A percentile compares a stretch with the other conserved stretches of the same genome.
These are phyloP conservation scores for Pleoardoris graminearum DNA, from an alignment of 2,329 filamentous ascomycete species.

Conservation along the genomic window DNA sequence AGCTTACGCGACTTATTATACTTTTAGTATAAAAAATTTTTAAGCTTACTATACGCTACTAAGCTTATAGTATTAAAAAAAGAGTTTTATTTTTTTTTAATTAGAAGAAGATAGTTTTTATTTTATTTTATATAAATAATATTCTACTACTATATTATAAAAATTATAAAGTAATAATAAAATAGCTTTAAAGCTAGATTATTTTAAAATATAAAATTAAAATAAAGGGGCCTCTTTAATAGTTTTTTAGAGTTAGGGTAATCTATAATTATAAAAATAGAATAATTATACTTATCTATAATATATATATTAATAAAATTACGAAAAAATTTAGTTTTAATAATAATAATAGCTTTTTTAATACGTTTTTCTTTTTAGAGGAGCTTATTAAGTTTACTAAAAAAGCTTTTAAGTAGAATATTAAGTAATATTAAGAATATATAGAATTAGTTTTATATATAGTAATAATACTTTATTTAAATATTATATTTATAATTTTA, in stretches of 20 bases:
- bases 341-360: too few species aligned
- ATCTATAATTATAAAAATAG: too few species aligned
- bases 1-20: too few species aligned
- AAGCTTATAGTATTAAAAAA: too few species aligned
- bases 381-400: too few species aligned
- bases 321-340: too few species aligned
- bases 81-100: too few species aligned
- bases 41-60: too few species aligned
- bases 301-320: too few species aligned
- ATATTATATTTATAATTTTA: not conserved
- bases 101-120: not conserved
- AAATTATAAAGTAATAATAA: not conserved
- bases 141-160: not conserved
- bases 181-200: not conserved
- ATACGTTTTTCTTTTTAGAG: too few species aligned
- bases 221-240: not conserved
- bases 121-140: not conserved
- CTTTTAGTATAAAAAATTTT: too few species aligned
- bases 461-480: not conserved
- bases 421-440: not conserved
- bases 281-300: too few species aligned
- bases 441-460: not conserved
- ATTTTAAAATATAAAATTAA: not conserved
- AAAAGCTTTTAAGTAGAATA: not conserved
- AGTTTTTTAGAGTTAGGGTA: not conserved